Conservation (phyloP, 129 eudicot species). For the Saussurea involucrata region DNA sequence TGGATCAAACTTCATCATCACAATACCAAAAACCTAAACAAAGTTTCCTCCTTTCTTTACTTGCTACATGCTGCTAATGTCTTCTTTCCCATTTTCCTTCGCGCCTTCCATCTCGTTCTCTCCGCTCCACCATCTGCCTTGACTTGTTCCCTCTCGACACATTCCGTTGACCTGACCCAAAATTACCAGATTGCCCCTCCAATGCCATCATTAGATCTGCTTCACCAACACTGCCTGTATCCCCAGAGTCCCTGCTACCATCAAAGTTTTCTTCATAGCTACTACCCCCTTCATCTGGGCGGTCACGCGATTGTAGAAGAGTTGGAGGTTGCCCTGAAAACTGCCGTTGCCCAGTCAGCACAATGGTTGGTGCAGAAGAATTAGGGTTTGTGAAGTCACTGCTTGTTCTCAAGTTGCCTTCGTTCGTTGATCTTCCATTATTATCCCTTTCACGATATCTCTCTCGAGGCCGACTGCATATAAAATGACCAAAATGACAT, state of each 20-base stretch:
- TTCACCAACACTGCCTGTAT: constrained; percentile 91
- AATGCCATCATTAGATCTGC: constrained; percentile 61
- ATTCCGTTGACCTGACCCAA: constrained; percentile 64
- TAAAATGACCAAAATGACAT: background rate
- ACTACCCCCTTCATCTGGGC: constrained; percentile 79
- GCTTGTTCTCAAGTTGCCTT: constrained; percentile 57
- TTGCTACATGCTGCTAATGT: constrained; percentile 35
- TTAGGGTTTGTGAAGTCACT: constrained; percentile 38
- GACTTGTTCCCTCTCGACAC: constrained; percentile 71
- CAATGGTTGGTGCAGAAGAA: constrained; percentile 49
- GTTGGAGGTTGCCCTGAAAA: constrained; percentile 75
- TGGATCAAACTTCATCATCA: background rate
- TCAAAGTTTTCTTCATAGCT: constrained; percentile 86
- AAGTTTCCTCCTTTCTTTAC: background rate
- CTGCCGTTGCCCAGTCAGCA: constrained; percentile 52
- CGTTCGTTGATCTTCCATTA: constrained; percentile 56
- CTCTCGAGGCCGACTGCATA: constrained; percentile 67
- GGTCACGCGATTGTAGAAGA: constrained; percentile 79
- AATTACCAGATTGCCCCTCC: constrained; percentile 62
- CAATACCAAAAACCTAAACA: background rate
- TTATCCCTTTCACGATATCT: constrained; percentile 86
- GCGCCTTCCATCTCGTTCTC: constrained; percentile 88
- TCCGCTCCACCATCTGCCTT: constrained; percentile 78
- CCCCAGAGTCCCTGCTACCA: constrained; percentile 87
- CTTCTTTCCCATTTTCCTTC: constrained; percentile 99